These are phyloP conservation scores for Acmispon strigosus DNA, from an alignment of 306 rosid species.

Conservation along the genomic window DNA sequence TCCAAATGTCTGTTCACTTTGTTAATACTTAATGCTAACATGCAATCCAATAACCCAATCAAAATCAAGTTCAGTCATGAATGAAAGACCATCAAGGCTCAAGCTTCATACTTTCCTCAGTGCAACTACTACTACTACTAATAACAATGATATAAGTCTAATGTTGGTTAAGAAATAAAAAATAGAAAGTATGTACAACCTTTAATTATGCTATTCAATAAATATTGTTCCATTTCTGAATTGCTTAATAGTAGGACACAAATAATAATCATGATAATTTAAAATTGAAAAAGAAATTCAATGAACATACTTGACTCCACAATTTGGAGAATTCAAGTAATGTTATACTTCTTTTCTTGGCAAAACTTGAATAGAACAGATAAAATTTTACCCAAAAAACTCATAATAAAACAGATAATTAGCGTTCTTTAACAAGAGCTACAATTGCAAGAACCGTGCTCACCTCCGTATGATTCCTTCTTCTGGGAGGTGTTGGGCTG, in stretches of 20 bases:
- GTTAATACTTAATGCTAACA: neutral
- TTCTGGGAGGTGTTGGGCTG: slow-evolving; percentile 26
- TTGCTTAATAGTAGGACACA: no score
- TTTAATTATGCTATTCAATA: no score
- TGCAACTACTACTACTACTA: neutral
- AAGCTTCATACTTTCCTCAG: neutral
- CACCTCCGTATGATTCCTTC: slow-evolving; percentile 59
- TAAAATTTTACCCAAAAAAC: neutral
- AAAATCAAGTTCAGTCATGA: slow-evolving; percentile 5
- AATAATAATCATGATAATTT: no score
- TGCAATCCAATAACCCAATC: neutral
- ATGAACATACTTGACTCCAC: neutral
- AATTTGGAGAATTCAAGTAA: neutral
- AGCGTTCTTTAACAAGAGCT: neutral
- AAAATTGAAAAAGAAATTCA: neutral
- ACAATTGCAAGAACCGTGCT: slow-evolving; percentile 14
- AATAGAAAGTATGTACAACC: no score
- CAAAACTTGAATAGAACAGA: neutral
- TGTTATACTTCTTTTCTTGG: neutral
- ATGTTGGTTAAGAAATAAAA: neutral
- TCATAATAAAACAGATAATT: neutral
- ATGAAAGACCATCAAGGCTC: neutral
- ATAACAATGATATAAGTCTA: neutral
- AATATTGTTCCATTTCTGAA: no score
- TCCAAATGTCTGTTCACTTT: neutral